phyloP scores from a whole-genome alignment of 1,284 basidiomycete species.

The Hypsizygus ulmarius region DNA sequence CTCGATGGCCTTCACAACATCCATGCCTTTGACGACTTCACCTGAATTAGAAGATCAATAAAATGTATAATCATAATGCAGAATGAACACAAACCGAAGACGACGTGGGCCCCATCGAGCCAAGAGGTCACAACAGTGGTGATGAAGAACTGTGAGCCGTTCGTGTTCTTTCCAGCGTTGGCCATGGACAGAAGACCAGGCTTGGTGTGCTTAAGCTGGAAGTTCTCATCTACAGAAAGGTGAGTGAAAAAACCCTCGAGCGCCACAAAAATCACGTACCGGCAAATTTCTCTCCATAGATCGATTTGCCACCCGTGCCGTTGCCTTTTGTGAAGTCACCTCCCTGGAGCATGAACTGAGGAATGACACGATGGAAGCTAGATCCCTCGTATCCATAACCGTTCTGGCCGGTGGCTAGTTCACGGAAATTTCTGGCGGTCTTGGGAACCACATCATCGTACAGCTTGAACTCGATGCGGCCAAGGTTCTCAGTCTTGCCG shows the following conservation, averaged over 20 bases:
- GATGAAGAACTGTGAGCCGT: constrained; percentile 72
- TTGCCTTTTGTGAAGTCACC: constrained; percentile 72
- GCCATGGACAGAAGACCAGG: constrained; percentile 92
- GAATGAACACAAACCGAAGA: constrained; percentile 58
- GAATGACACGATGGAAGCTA: constrained; percentile 81
- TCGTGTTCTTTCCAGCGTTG: constrained; percentile 70
- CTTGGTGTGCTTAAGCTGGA: constrained; percentile 75
- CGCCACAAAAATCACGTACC: constrained; percentile 40
- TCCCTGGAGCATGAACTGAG: constrained; percentile 57
- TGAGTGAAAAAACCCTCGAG: constrained; percentile 7
- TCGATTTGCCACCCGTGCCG: constrained; percentile 91
- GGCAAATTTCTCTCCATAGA: constrained; percentile 86
- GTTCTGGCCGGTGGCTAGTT: constrained; percentile 79
- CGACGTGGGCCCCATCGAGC: constrained; percentile 80
- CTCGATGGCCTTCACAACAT: constrained; percentile 67
- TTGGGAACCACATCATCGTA: constrained; percentile 70
- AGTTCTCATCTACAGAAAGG: constrained; percentile 73
- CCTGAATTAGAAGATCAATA: constrained; percentile 30
- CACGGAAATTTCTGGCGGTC: constrained; percentile 88
- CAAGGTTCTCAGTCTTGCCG: constrained; percentile 34
- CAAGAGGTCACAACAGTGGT: constrained; percentile 66
- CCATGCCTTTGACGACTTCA: constrained; percentile 62
- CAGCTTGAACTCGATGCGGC: constrained; percentile 83
- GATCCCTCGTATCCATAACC: constrained; percentile 66
- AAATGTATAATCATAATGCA: neutral